A percentile compares a stretch with the other conserved stretches of the same genome.
These are phyloP conservation scores for Diaporthe caulivora DNA, from an alignment of 2,329 filamentous ascomycete genomes.

Conservation along the genomic window DNA sequence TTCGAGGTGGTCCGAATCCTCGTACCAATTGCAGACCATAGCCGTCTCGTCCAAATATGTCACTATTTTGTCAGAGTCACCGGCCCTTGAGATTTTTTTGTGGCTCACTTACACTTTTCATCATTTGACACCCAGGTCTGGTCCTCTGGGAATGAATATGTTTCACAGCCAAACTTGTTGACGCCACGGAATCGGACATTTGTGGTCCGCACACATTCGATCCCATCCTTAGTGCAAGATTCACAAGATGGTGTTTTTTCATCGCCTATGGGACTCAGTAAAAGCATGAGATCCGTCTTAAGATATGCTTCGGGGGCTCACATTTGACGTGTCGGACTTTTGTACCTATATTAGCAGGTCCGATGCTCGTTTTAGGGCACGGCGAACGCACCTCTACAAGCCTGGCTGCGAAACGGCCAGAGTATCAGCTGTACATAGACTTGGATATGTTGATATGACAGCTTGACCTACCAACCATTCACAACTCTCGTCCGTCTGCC, in stretches of 20 bases:
- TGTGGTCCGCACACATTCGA: neutral
- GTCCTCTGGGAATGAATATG: neutral
- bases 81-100: no score
- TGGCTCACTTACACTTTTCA: neutral
- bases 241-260: neutral
- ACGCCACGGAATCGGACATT: constrained; percentile 1
- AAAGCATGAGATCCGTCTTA: no score
- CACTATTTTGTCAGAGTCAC: neutral
- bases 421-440: neutral
- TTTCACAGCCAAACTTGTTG: neutral
- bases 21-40: neutral
- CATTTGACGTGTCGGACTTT: constrained; percentile 12
- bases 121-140: neutral
- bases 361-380: neutral
- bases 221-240: constrained; percentile 15
- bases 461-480: constrained; percentile 3
- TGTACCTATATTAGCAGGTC: neutral
- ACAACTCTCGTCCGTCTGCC: constrained; percentile 8
- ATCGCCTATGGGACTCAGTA: neutral
- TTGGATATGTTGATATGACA: neutral
- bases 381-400: neutral
- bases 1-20: neutral
- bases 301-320: neutral
- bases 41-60: constrained; percentile 13
- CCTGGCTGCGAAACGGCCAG: neutral